Base-by-base conservation (phyloP, 2,329 filamentous ascomycete genomes). In the Bipolaris victoriae region DNA sequence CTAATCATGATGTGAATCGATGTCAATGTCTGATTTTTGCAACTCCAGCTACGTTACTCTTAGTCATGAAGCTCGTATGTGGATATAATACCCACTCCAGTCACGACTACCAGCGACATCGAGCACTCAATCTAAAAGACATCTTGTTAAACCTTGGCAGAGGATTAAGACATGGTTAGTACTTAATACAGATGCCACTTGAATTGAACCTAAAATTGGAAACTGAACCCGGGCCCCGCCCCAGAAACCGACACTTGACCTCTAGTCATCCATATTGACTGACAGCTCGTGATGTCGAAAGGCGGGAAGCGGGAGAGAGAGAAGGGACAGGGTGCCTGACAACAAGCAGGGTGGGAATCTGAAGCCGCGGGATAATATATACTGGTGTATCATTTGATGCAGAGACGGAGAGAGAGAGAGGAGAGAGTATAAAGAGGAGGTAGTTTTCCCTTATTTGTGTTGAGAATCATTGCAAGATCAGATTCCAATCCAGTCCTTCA, bases 201-300 rank as follows among this genome's bases (percentile, higher is more conserved):
- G 62, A 58, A 52, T 20, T 58, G 59, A 50, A 60, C 24, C 67
- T 71, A 72, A 70, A 60, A 61, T 65, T 71, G 68, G 49, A 56
- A 49, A 33, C 26, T 40, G 33, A 37, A 10, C 66, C 67, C 68
- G 58, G 58, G 64, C 64, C 64, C 49, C 20, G 20, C 52, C 62
- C 41, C 49, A 51, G 37, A 51, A 40, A 49, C 50, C 51, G 55
- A 57, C 52, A 10, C 20, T 60, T 65, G 61, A 55, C 56, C 57
- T 64, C 57, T 36, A 39, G 37, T 20, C 36, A 24, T 47, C 20
- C 18, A 20, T 35, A 26, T 20, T 22, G 18, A 2, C n/a, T 20
- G 20, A 10, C n/a, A 16, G 41, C 47, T 46, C n/a, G 16, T 24
- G 18, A 37, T 22, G 22, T n/a, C 36, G 20, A 20, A 20, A n/a